These are phyloP conservation scores for Moricandia arvensis DNA, from an alignment of 345 rosid species.

Conservation along the genomic window DNA sequence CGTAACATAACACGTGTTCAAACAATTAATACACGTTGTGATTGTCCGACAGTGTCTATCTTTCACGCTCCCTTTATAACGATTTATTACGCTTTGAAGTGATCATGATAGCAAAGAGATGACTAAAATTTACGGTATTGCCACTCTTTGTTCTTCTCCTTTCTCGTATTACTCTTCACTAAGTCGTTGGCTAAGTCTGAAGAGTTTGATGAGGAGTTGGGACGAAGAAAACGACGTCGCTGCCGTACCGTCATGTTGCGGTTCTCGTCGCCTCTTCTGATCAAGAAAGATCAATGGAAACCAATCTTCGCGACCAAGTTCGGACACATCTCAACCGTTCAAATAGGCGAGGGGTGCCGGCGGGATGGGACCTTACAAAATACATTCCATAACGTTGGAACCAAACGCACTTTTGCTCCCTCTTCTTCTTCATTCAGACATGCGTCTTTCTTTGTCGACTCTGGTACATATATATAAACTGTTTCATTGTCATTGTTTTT, in stretches of 20 bases:
- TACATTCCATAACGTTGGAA: conserved; percentile 76
- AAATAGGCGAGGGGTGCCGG: conserved; percentile 42
- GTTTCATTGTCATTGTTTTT: not conserved
- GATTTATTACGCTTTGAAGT: conserved; percentile 19
- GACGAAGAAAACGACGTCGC: conserved; percentile 22
- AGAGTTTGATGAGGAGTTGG: not conserved
- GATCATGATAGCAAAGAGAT: not conserved
- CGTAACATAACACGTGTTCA: conserved; percentile 47
- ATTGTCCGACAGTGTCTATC: not conserved
- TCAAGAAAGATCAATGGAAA: conserved; percentile 56
- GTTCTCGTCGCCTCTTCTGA: conserved; percentile 39
- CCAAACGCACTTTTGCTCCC: conserved; percentile 84
- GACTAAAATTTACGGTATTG: conserved; percentile 22
- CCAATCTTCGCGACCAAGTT: conserved; percentile 44
- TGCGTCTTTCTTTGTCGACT: conserved; percentile 76
- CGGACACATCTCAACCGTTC: conserved; percentile 61
- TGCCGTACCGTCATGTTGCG: conserved; percentile 25
- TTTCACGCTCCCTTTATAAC: conserved; percentile 15
- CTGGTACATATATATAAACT: conserved; percentile 45
- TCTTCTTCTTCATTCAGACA: conserved; percentile 73
- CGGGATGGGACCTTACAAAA: conserved; percentile 53
- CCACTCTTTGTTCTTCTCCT: conserved; percentile 6
- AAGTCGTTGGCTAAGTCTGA: conserved; percentile 26
- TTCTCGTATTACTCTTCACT: not conserved
- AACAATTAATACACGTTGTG: conserved; percentile 25